Evolutionary conservation across 352 stramenopile genomes (phyloP).

Genomic region (Stramenopiles sp.): DNA sequence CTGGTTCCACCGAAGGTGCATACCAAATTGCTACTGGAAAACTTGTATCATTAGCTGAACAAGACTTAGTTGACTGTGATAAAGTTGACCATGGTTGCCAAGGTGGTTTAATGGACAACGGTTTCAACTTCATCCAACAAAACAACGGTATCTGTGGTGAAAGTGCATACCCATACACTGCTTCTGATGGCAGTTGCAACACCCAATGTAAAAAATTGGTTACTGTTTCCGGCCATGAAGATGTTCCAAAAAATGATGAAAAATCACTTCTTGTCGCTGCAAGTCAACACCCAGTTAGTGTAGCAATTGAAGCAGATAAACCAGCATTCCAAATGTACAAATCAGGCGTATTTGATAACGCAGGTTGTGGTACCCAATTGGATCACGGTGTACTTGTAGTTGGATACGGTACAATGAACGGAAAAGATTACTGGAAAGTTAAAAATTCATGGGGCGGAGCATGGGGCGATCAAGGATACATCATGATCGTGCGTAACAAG

Average conservation of each 20-base stretch:
- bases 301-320: constrained; percentile 79
- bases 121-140: constrained; percentile 79
- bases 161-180: constrained; percentile 80
- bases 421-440: constrained; percentile 75
- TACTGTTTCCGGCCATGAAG: constrained; percentile 48
- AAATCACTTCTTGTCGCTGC: constrained; percentile 63
- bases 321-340: constrained; percentile 88
- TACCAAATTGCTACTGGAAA: constrained; percentile 71
- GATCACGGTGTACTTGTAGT: constrained; percentile 80
- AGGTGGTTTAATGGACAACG: constrained; percentile 90
- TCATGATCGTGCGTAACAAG: constrained; percentile 54
- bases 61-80: constrained; percentile 94
- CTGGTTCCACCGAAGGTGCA: constrained; percentile 87
- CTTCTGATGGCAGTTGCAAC: constrained; percentile 32
- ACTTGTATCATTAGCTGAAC: constrained; percentile 77
- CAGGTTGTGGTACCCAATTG: constrained; percentile 53
- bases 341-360: constrained; percentile 54
- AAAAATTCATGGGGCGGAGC: constrained; percentile 79
- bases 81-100: constrained; percentile 83
- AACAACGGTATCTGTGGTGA: constrained; percentile 75
- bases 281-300: constrained; percentile 67
- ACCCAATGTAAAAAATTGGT: constrained; percentile 5
- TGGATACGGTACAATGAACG: constrained; percentile 67
- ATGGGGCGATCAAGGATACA: constrained; percentile 32
- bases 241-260: constrained; percentile 54